Evolutionary conservation across 768 basidiomycete species (phyloP).

Genomic region (Clitopilus passeckerianus): DNA sequence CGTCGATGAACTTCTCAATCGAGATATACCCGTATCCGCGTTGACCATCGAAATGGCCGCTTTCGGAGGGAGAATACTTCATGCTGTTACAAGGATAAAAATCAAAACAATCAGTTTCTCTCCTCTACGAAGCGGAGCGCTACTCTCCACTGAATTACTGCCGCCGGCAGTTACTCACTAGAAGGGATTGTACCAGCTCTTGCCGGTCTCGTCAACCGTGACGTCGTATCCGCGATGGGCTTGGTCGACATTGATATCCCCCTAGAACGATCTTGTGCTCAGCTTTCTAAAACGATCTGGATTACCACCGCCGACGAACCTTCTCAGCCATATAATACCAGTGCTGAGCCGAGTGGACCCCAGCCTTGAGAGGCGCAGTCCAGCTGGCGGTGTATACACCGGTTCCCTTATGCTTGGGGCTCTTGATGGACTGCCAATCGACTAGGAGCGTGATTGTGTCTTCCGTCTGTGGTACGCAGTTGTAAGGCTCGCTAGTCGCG

Average conservation of each 20-base stretch:
- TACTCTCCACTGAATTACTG: not conserved
- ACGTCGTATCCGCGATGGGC: constrained; percentile 92
- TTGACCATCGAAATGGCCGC: constrained; percentile 92
- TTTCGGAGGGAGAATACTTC: constrained; percentile 92
- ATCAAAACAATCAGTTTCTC: constrained; percentile 4
- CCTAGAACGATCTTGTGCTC: constrained; percentile 38
- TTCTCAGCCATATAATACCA: constrained; percentile 97
- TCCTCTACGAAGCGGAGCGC: constrained; percentile 1
- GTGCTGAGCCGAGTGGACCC: constrained; percentile 87
- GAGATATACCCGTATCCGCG: constrained; percentile 90
- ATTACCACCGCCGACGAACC: constrained; percentile 30
- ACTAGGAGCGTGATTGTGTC: constrained; percentile 94
- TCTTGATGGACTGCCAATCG: constrained; percentile 84
- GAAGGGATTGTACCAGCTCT: constrained; percentile 86
- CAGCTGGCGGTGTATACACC: constrained; percentile 93
- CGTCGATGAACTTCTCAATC: constrained; percentile 90
- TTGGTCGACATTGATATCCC: constrained; percentile 90
- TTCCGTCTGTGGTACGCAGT: constrained; percentile 82
- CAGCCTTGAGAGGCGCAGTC: constrained; percentile 88
- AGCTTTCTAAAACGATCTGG: not conserved
- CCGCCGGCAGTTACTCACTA: constrained; percentile 50
- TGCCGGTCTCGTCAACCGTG: constrained; percentile 80
- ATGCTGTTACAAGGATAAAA: constrained; percentile 55
- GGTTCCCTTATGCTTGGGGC: constrained; percentile 73
- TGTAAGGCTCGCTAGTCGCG: constrained; percentile 84